A percentile compares a stretch with the other conserved stretches of the same genome.
Evolutionary conservation across 2,329 filamentous ascomycete species (phyloP).

Genomic region (Alternaria gansuensis): DNA sequence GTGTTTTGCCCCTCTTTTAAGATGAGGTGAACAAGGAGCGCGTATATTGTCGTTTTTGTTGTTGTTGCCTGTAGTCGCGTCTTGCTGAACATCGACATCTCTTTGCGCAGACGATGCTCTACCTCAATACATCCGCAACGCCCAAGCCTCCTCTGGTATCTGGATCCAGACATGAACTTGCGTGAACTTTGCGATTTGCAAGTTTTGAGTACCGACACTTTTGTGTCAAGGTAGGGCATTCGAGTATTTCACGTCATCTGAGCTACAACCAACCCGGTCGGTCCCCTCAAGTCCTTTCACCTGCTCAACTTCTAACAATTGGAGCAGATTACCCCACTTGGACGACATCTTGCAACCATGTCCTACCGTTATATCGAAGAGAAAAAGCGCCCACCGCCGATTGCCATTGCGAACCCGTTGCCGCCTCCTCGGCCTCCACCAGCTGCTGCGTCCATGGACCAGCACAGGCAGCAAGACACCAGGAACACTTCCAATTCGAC

Average conservation of each 20-base stretch:
- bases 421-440: slow-evolving; percentile 21
- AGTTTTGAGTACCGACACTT: background rate
- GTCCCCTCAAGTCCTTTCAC: slow-evolving; percentile 3
- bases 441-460: slow-evolving; percentile 26
- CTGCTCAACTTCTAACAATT: slow-evolving; percentile 4
- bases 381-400: slow-evolving; percentile 43
- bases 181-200: background rate
- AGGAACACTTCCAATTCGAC: slow-evolving; percentile 16
- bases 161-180: background rate
- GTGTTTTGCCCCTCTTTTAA: background rate
- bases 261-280: slow-evolving; percentile 3
- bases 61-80: slow-evolving; percentile 22
- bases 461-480: slow-evolving; percentile 20
- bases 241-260: slow-evolving; percentile 1
- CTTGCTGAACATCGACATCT: slow-evolving; percentile 12
- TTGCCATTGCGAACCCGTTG: slow-evolving; percentile 27
- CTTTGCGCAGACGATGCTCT: slow-evolving; percentile 3
- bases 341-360: slow-evolving; percentile 23
- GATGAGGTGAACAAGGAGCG: slow-evolving; percentile 21
- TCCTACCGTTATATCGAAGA: slow-evolving; percentile 21
- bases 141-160: background rate
- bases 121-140: background rate
- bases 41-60: slow-evolving; percentile 34
- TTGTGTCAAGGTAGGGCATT: background rate
- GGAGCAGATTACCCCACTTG: background rate